phyloP scores from a whole-genome alignment of 176 grass and related monocot species.

The Avena sativa region DNA sequence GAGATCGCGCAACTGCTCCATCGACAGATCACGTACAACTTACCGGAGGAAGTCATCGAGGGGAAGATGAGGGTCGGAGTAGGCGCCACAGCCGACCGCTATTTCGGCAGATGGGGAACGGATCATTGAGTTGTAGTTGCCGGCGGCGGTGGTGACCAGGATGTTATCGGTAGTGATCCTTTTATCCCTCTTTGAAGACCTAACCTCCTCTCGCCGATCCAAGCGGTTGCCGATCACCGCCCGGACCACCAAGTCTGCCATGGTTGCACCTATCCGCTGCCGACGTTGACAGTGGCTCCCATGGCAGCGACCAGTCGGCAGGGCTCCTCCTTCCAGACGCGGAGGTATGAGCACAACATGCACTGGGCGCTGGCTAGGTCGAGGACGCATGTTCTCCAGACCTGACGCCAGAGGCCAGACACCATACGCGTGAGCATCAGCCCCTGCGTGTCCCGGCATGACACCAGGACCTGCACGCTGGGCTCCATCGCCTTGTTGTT shows the following conservation, averaged over 20 bases:
- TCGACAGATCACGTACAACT: too few species aligned
- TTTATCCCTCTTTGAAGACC: too few species aligned
- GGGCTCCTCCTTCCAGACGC: constrained; percentile 12
- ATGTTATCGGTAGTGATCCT: too few species aligned
- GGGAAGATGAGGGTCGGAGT: too few species aligned
- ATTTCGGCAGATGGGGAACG: too few species aligned
- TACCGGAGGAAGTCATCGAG: too few species aligned
- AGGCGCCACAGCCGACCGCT: too few species aligned
- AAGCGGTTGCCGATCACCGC: constrained; percentile 45
- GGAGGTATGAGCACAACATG: not conserved
- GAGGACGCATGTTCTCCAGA: not conserved
- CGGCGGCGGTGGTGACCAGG: too few species aligned
- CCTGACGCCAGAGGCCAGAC: constrained; percentile 7
- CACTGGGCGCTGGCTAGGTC: not conserved
- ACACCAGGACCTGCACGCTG: not conserved
- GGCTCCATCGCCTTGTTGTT: not conserved
- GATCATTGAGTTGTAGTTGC: too few species aligned
- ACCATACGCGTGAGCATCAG: constrained; percentile 5
- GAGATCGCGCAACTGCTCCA: too few species aligned
- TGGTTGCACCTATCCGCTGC: not conserved
- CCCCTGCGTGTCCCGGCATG: not conserved
- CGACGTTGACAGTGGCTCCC: not conserved
- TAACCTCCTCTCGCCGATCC: not conserved
- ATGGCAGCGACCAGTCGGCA: not conserved
- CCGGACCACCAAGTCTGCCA: constrained; percentile 14